These are phyloP conservation scores for Nigrospora sphaerica DNA, from an alignment of 2,329 filamentous ascomycete species.

Conservation along the genomic window DNA sequence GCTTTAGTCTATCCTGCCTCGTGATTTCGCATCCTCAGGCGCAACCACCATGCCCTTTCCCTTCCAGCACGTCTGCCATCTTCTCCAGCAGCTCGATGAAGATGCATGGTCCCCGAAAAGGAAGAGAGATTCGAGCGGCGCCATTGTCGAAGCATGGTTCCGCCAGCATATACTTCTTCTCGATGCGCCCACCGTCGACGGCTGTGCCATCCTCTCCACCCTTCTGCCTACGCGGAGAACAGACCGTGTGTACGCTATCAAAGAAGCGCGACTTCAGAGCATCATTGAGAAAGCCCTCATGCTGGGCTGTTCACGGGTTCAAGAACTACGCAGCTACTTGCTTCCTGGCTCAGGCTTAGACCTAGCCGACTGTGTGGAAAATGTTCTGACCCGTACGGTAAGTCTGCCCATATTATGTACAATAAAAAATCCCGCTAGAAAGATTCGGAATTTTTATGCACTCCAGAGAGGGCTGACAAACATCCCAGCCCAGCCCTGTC, in stretches of 20 bases:
- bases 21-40: too few species aligned
- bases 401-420: conserved; percentile 11
- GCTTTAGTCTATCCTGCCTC: too few species aligned
- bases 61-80: conserved; percentile 66
- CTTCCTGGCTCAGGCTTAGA: conserved; percentile 52
- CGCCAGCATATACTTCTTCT: conserved; percentile 50
- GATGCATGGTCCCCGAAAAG: conserved; percentile 23
- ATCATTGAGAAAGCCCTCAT: conserved; percentile 62
- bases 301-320: conserved; percentile 54
- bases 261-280: conserved; percentile 52
- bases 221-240: conserved; percentile 69
- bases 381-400: conserved; percentile 55
- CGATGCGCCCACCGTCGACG: conserved; percentile 46
- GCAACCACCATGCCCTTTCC: conserved; percentile 41
- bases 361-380: conserved; percentile 64
- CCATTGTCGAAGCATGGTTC: conserved; percentile 61
- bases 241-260: conserved; percentile 71
- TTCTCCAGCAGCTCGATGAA: conserved; percentile 62
- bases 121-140: conserved; percentile 19
- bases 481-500: conserved; percentile 38
- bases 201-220: conserved; percentile 63
- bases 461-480: conserved; percentile 7
- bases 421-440: background rate
- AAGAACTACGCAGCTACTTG: conserved; percentile 57
- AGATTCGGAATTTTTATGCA: background rate